Evolutionary conservation across 2,329 filamentous ascomycete species (phyloP), one percentile per base, ranked within the genome.

Genomic region (Sporothrix schenckii): DNA sequence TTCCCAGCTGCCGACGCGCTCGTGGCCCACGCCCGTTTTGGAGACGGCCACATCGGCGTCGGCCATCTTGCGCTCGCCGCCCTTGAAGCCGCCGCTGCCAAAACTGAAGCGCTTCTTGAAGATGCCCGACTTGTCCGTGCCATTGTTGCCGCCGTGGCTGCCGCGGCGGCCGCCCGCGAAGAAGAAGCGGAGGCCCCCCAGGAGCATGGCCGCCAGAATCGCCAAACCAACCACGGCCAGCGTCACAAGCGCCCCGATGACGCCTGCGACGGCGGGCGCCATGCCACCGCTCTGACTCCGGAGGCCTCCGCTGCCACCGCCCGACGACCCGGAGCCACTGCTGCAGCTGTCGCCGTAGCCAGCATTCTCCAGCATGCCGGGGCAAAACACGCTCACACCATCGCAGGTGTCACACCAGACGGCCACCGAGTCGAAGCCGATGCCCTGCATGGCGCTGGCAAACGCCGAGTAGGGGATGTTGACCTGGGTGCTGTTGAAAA

Each of bases 1-100:
- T 73, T 86, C 84, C 84, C 84, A 86, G 75, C 84, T 85, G 1
- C 83, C 84, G 16, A 82, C 75, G 7, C 84, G 80, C 73, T 83
- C 83, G 47, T 85, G 82, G 3, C 78, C 77, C 4, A 74, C 76
- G 0, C 84, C 84, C 7, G 76, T 76, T 56, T 77, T 78, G 0
- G 79, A 78, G 3, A 83, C 77, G 0, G 78, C 75, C 3, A 85
- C 76, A 70, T 86, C 84, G 0, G 77, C 75, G 68, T 86, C 84
- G 3, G 77, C 79, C 0, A 77, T 76, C 76, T 79, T 82, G 76
- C 83, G 84, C 76, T 83, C 81, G 0, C 77, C 75, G 13, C 83
- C 81, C 70, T 80, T 83, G 77, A 84, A 84, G 4, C 77, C 66
- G 6, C 74, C 73, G 4, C 70, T 69, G 9, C 68, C 50, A 21